Conservation (phyloP, 768 basidiomycete genomes). For the Auricularia sp. region DNA sequence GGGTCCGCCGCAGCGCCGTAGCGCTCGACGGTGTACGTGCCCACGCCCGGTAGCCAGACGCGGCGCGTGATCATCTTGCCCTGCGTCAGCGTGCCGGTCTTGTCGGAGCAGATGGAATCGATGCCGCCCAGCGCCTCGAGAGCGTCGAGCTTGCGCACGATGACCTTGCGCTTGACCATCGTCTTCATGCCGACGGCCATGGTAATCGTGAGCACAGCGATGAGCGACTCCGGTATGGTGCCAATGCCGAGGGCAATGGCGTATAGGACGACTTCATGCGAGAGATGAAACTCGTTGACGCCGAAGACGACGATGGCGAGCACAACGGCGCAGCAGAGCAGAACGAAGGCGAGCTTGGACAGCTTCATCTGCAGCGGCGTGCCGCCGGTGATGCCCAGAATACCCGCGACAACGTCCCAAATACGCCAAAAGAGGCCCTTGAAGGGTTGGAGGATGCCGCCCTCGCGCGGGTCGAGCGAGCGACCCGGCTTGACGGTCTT, state of each 20-base stretch:
- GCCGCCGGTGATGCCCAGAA: conserved; percentile 15
- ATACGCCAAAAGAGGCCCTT: conserved; percentile 20
- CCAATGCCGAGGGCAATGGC: conserved; percentile 14
- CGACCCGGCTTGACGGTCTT: conserved; percentile 20
- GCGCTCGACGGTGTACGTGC: conserved; percentile 14
- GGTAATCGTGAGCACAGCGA: conserved; percentile 46
- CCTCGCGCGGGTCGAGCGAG: conserved; percentile 30
- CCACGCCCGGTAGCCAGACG: conserved; percentile 17
- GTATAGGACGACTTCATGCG: conserved; percentile 16
- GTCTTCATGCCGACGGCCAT: conserved; percentile 47
- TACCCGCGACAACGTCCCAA: conserved; percentile 20
- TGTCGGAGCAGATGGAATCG: conserved; percentile 30
- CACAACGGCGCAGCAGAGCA: conserved; percentile 21
- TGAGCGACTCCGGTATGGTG: conserved; percentile 12
- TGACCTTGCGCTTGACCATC: conserved; percentile 48
- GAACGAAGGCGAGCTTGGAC: conserved; percentile 25
- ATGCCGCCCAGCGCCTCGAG: conserved; percentile 54
- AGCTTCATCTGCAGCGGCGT: conserved; percentile 29
- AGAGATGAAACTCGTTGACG: conserved; percentile 13
- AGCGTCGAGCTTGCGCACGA: conserved; percentile 54
- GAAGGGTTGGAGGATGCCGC: neutral
- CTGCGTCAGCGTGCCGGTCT: conserved; percentile 39
- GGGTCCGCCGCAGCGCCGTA: conserved; percentile 12
- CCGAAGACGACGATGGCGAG: conserved; percentile 22
- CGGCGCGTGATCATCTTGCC: conserved; percentile 35